These are phyloP conservation scores for Microstegium vimineum DNA, from an alignment of 176 grass and related monocot genomes.

Conservation along the genomic window DNA sequence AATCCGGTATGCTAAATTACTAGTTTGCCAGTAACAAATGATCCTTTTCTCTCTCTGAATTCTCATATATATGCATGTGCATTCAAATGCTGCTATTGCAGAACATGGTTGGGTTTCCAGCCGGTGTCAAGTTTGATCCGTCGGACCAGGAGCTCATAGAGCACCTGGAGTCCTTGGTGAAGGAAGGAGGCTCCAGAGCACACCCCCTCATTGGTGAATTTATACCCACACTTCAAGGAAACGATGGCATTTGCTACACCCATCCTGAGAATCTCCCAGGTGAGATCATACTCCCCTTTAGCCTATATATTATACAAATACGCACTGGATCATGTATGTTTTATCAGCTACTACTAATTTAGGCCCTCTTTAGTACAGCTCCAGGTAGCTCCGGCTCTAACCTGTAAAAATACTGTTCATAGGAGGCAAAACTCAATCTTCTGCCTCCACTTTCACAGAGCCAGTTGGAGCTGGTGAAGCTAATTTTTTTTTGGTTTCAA, in stretches of 20 bases:
- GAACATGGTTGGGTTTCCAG: slow-evolving; percentile 68
- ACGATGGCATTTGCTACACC: slow-evolving; percentile 91
- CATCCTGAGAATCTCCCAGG: slow-evolving; percentile 95
- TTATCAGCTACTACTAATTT: not conserved
- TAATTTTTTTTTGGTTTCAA: too few relatives aligned
- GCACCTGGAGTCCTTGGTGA: slow-evolving; percentile 69
- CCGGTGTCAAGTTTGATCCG: slow-evolving; percentile 86
- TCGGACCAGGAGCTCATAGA: slow-evolving; percentile 80
- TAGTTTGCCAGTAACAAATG: not conserved
- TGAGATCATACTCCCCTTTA: slow-evolving; percentile 1
- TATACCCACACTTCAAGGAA: slow-evolving; percentile 70
- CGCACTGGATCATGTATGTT: not conserved
- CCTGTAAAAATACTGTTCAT: too few relatives aligned
- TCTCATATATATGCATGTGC: not conserved
- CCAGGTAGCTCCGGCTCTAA: too few relatives aligned
- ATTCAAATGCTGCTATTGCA: not conserved
- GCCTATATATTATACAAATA: not conserved
- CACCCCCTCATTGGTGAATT: slow-evolving; percentile 86
- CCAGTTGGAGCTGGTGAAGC: too few relatives aligned
- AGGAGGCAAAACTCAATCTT: too few relatives aligned
- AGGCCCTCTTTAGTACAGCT: too few relatives aligned
- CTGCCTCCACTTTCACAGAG: too few relatives aligned
- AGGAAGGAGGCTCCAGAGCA: slow-evolving; percentile 35
- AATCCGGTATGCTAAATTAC: slow-evolving; percentile 42
- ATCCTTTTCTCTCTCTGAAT: not conserved